These are phyloP conservation scores for Xylaria sp. DNA, from an alignment of 2,329 filamentous ascomycete genomes.

Conservation along the genomic window DNA sequence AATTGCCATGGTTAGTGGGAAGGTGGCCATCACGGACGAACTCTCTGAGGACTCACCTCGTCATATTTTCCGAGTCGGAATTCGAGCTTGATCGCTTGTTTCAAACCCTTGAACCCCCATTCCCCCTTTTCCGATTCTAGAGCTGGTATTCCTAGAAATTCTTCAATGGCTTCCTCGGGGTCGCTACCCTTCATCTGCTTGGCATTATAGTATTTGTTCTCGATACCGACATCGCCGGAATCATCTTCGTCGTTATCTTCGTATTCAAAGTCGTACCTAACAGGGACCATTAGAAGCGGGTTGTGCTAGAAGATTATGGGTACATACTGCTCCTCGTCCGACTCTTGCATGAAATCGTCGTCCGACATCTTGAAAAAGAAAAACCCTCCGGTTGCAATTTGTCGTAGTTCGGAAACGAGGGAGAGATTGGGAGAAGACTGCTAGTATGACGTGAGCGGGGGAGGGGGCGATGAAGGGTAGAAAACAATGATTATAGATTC, in stretches of 20 bases:
- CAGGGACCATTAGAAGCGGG: not conserved
- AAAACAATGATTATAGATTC: not conserved
- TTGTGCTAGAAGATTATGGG: not conserved
- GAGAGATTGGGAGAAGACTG: not conserved
- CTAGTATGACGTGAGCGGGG: not conserved
- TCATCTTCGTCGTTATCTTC: slow-evolving; percentile 93
- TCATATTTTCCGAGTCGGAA: slow-evolving; percentile 92
- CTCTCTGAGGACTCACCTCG: slow-evolving; percentile 64
- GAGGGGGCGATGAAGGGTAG: not conserved
- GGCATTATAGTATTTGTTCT: slow-evolving; percentile 99
- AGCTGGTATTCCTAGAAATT: slow-evolving; percentile 88
- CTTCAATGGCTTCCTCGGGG: slow-evolving; percentile 87
- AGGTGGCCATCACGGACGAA: slow-evolving; percentile 5
- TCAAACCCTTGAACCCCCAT: slow-evolving; percentile 98
- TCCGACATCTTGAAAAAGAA: slow-evolving; percentile 73
- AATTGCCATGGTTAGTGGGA: slow-evolving; percentile 41
- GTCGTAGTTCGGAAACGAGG: not conserved
- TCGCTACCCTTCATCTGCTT: slow-evolving; percentile 93
- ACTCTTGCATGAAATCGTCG: slow-evolving; percentile 95
- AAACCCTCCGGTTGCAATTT: not conserved
- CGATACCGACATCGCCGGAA: slow-evolving; percentile 89
- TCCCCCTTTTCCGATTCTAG: slow-evolving; percentile 93
- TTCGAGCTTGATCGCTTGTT: slow-evolving; percentile 97
- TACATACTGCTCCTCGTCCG: slow-evolving; percentile 81
- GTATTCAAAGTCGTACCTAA: slow-evolving; percentile 96